These are phyloP conservation scores for Eucalyptus marginata DNA, from an alignment of 345 rosid species.

Conservation along the genomic window DNA sequence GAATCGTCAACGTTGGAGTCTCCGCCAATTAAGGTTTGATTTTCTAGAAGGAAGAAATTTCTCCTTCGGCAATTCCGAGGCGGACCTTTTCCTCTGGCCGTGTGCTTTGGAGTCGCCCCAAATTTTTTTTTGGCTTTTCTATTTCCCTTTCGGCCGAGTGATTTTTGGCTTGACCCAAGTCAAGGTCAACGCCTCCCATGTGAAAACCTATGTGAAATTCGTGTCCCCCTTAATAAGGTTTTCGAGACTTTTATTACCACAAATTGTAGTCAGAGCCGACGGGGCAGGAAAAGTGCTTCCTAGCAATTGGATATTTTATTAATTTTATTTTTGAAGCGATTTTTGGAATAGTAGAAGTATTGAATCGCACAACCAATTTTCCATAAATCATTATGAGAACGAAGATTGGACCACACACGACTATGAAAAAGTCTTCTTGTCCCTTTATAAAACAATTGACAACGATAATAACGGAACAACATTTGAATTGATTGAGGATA, in stretches of 20 bases:
- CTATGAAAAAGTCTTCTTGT: not conserved
- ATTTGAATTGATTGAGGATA: not conserved
- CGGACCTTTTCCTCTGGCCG: not conserved
- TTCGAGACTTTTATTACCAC: not conserved
- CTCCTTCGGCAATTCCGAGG: not conserved
- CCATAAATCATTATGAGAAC: not conserved
- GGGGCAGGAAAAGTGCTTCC: not conserved
- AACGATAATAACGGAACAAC: not conserved
- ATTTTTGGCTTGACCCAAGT: not conserved
- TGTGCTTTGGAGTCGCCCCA: not conserved
- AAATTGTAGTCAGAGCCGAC: not conserved
- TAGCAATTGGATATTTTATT: not conserved
- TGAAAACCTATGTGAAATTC: not conserved
- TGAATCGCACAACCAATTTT: not conserved
- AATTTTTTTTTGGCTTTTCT: not conserved
- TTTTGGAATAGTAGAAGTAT: not conserved
- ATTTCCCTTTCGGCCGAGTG: not conserved
- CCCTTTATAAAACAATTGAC: not conserved
- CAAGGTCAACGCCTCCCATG: not conserved
- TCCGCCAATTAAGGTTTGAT: not conserved
- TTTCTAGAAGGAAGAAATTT: not conserved
- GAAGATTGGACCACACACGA: not conserved
- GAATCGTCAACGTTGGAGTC: not conserved
- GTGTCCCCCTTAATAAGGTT: not conserved
- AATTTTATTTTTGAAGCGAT: not conserved